Evolutionary conservation across 2,329 filamentous ascomycete genomes (phyloP), one percentile per base, ranked within the genome.

Genomic region (Fusarium sp.): DNA sequence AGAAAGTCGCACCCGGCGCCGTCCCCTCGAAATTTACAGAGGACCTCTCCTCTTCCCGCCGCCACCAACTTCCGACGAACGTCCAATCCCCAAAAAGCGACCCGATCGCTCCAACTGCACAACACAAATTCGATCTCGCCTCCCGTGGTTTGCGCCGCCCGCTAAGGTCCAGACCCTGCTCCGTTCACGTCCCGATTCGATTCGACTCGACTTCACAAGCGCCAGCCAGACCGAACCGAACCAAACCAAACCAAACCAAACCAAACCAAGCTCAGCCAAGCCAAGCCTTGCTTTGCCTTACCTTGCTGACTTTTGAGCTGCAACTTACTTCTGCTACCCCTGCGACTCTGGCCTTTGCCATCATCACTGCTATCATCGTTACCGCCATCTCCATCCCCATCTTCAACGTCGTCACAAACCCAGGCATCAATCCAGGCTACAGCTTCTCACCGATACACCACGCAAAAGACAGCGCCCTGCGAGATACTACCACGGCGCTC

Each of bases 111-210:
- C 44, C 58, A 62, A 58, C 45, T 72, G 58, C 56, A 51, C 63
- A 52, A 62, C 63, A 55, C 52, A 57, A 58, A 56, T 46, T 62
- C 69, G 69, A 71, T 66, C 69, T 74, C 55, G 69, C 66, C 66
- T 69, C 67, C 71, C 58, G 58, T 69, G 57, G 50, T 71, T 50
- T 63, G 45, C 71, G 71, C 66, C 67, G 71, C 55, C 70, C 68
- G 43, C 66, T 65, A 71, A 69, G 64, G 58, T 54, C 59, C 63
- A 63, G 67, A 72, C 68, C 71, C 67, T 69, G 66, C 69, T 65
- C 53, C 52, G 57, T 69, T 54, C 58, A 58, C 65, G 46, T 69
- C 67, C 69, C 66, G 71, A 52, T 73, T 69, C 65, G 60, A 65
- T 42, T 65, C 52, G 34, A 36, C 14, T 17, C 45, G 59, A 67